A percentile compares a stretch with the other conserved stretches of the same genome.
phyloP scores from a whole-genome alignment of 2,329 filamentous ascomycete species.

The Xylariales sp. region DNA sequence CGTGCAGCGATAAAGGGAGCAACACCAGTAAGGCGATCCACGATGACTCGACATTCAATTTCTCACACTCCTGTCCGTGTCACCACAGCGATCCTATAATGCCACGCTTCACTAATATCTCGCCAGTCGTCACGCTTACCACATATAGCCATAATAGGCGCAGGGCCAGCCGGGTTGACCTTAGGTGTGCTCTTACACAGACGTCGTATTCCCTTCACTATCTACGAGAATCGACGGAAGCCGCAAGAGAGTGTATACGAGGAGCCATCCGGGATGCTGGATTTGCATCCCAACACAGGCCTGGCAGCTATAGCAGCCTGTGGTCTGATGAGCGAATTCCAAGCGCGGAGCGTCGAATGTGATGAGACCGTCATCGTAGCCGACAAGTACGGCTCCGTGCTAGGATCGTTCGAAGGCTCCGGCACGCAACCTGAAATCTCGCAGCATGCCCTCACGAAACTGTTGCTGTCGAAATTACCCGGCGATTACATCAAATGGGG shows the following conservation, averaged over 20 bases:
- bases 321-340: conserved; percentile 5
- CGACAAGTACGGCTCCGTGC: neutral
- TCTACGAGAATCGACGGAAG: neutral
- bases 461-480: neutral
- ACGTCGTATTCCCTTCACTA: conserved; percentile 12
- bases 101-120: too few relatives aligned
- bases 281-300: conserved; percentile 3
- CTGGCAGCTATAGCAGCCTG: conserved; percentile 2
- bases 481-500: neutral
- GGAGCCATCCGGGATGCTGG: conserved; percentile 1
- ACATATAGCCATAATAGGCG: conserved; percentile 9
- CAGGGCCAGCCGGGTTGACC: neutral
- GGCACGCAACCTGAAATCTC: conserved; percentile 10
- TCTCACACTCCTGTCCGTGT: neutral
- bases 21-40: neutral
- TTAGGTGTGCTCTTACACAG: neutral
- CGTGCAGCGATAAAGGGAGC: neutral
- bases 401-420: neutral
- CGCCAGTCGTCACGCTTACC: neutral
- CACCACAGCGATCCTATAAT: neutral
- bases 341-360: neutral
- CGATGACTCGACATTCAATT: neutral
- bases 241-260: neutral
- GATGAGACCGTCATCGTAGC: neutral
- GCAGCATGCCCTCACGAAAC: neutral